Percentiles rank a stretch among this genome's conserved stretches.
Evolutionary conservation across 1,284 basidiomycete species (phyloP).

Genomic region (Anthracocystis setariae): DNA sequence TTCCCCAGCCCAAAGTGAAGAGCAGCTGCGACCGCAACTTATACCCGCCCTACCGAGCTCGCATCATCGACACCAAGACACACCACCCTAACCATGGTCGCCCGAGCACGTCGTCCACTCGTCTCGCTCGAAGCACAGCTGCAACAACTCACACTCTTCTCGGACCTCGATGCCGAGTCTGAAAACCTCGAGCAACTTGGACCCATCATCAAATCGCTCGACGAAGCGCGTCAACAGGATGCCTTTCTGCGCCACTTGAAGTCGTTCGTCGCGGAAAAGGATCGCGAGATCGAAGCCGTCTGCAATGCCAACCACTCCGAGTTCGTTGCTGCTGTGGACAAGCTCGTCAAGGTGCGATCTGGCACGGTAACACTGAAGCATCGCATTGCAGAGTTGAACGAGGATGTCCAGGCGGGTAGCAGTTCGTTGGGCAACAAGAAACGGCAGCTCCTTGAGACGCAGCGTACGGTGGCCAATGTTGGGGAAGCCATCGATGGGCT

Average conservation of each 20-base stretch:
- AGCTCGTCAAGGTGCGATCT: conserved; percentile 89
- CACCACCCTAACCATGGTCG: conserved; percentile 39
- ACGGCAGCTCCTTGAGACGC: conserved; percentile 76
- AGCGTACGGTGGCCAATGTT: conserved; percentile 89
- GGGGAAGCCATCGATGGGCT: conserved; percentile 95
- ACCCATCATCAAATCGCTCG: conserved; percentile 73
- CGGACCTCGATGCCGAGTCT: conserved; percentile 60
- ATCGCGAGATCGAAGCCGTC: conserved; percentile 93
- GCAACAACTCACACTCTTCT: conserved; percentile 65
- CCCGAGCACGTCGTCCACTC: conserved; percentile 49
- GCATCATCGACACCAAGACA: too few relatives aligned
- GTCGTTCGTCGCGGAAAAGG: conserved; percentile 88
- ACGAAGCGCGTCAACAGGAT: conserved; percentile 88
- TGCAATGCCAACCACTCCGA: conserved; percentile 97
- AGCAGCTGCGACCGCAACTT: too few relatives aligned
- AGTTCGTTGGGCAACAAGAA: conserved; percentile 59
- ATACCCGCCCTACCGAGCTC: not conserved
- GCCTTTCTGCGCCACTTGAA: conserved; percentile 87
- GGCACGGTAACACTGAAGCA: conserved; percentile 72
- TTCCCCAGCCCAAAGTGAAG: too few relatives aligned
- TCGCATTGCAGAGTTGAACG: conserved; percentile 73
- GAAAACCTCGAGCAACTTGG: conserved; percentile 68
- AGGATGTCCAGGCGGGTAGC: conserved; percentile 70
- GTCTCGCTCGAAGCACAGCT: conserved; percentile 66
- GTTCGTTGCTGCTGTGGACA: conserved; percentile 94